Evolutionary conservation across 2,329 filamentous ascomycete genomes (phyloP).

Genomic region (Aspergillus udagawae): DNA sequence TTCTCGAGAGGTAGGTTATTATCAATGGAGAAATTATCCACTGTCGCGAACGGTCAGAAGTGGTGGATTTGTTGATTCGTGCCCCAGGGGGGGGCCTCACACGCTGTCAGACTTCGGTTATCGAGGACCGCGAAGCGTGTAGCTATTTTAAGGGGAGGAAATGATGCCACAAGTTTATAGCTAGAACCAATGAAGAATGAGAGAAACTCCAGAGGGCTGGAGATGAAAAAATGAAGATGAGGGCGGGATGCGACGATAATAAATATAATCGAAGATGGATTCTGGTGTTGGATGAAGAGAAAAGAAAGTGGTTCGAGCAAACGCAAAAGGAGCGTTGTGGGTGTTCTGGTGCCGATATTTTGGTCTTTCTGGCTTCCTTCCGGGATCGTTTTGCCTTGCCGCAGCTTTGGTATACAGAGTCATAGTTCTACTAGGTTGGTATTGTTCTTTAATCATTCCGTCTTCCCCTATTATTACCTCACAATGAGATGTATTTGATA

Average conservation of each 20-base stretch:
- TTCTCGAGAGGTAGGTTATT: not conserved
- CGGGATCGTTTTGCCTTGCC: not conserved
- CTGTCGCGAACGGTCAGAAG: not conserved
- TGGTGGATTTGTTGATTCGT: not conserved
- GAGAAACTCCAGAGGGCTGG: not conserved
- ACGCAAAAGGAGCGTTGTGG: not conserved
- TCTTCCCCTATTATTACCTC: not conserved
- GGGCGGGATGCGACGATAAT: not conserved
- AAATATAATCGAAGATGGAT: not conserved
- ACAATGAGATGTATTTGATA: not conserved
- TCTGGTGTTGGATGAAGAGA: slow-evolving; percentile 4
- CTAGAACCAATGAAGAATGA: slow-evolving; percentile 1
- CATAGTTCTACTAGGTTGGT: not conserved
- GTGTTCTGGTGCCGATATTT: not conserved
- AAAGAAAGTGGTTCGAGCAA: not conserved
- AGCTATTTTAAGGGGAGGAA: not conserved
- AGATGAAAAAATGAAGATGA: not conserved
- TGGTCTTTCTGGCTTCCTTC: not conserved
- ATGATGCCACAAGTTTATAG: slow-evolving; percentile 6
- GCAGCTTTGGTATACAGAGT: not conserved
- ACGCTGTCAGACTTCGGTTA: not conserved
- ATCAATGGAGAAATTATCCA: not conserved
- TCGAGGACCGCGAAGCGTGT: not conserved
- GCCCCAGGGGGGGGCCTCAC: not conserved
- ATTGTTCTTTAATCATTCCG: not conserved